A percentile compares a stretch with the other conserved stretches of the same genome.
Conservation (phyloP, 345 rosid species). For the Dipteronia dyeriana region DNA sequence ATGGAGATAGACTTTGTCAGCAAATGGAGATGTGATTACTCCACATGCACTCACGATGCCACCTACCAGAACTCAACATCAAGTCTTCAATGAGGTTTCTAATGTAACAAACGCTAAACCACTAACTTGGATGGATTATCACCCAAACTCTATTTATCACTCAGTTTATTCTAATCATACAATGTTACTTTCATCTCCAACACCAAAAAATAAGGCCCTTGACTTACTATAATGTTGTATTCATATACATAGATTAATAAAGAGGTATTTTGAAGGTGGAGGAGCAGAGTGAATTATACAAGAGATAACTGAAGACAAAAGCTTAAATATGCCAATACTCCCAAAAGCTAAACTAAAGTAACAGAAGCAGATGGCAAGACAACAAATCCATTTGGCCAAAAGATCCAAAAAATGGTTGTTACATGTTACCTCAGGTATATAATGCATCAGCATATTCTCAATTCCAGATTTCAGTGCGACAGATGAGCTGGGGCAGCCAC, state of each 20-base stretch:
- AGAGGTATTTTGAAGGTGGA: too few relatives aligned
- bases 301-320: too few relatives aligned
- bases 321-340: too few relatives aligned
- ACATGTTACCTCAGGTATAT: slow-evolving; percentile 81
- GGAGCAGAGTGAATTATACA: too few relatives aligned
- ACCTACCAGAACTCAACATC: neutral
- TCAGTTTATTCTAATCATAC: neutral
- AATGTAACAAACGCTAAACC: neutral
- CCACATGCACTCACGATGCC: neutral
- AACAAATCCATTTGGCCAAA: slow-evolving; percentile 18
- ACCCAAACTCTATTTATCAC: neutral
- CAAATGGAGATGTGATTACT: neutral
- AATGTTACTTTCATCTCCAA: neutral
- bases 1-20: neutral
- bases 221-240: too few relatives aligned
- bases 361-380: too few relatives aligned
- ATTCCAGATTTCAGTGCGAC: slow-evolving; percentile 98
- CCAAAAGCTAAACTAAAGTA: too few relatives aligned
- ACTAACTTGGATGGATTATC: neutral
- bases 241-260: too few relatives aligned
- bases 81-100: neutral
- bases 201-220: too few relatives aligned
- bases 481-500: slow-evolving; percentile 98
- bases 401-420: neutral
- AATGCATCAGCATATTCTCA: slow-evolving; percentile 99